Percentiles rank a stretch among this genome's conserved stretches.
Conservation (phyloP, 129 eudicot genomes). For the Pseudognaphalium luteoalbum region DNA sequence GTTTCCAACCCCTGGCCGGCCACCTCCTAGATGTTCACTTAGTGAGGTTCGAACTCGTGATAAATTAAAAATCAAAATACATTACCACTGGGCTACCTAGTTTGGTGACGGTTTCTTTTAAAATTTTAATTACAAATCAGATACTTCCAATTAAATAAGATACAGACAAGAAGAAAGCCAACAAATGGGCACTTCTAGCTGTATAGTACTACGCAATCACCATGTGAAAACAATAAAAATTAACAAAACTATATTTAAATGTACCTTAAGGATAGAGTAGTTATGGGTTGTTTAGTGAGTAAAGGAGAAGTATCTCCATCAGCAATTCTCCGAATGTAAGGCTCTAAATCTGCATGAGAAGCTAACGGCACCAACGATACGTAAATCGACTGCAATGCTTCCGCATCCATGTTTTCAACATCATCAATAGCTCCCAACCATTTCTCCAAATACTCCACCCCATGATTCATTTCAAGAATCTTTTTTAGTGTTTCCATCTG, state of each 20-base stretch:
- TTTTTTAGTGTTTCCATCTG: conserved; percentile 53
- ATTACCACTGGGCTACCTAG: too few species aligned
- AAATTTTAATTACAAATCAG: too few species aligned
- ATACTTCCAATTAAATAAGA: background rate
- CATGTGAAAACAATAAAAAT: background rate
- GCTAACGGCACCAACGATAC: conserved; percentile 64
- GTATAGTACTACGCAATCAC: background rate
- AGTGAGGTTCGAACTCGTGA: too few species aligned
- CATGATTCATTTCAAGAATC: conserved; percentile 56
- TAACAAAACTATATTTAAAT: background rate
- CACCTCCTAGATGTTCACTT: too few species aligned
- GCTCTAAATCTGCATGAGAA: conserved; percentile 78
- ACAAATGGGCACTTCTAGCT: background rate
- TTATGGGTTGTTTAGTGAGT: conserved; percentile 68
- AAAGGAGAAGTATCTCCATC: conserved; percentile 70
- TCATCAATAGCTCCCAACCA: conserved; percentile 58
- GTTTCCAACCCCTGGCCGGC: too few species aligned
- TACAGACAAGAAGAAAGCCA: background rate
- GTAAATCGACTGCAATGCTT: conserved; percentile 47
- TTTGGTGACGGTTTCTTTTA: too few species aligned
- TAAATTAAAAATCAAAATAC: too few species aligned
- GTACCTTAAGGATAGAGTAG: conserved; percentile 70
- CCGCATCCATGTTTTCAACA: conserved; percentile 41
- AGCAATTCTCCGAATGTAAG: conserved; percentile 71
- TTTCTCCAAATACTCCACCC: conserved; percentile 60